Conservation (phyloP, 345 rosid species). For the Lumnitzera littorea region DNA sequence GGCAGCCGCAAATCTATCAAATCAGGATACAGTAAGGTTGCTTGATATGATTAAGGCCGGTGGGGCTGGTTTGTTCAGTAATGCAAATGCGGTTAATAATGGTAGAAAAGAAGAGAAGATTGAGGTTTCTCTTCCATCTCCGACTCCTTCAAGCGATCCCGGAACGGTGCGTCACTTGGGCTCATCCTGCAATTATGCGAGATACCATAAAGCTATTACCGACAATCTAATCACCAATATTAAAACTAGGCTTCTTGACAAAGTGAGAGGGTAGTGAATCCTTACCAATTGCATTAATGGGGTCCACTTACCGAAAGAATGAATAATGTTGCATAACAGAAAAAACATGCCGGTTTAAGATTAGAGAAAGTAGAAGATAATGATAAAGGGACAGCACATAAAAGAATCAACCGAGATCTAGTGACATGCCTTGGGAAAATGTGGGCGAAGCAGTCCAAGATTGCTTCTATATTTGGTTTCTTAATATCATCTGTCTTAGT, state of each 20-base stretch:
- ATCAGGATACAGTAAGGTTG: slow-evolving; percentile 70
- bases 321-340: no score
- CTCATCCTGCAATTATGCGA: slow-evolving; percentile 26
- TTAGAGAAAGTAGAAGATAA: no score
- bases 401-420: no score
- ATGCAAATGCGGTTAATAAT: slow-evolving; percentile 18
- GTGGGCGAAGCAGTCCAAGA: no score
- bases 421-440: no score
- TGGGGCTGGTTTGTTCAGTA: slow-evolving; percentile 25
- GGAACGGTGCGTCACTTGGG: slow-evolving; percentile 90
- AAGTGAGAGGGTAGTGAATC: no score
- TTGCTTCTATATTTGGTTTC: no score
- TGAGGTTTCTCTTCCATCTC: slow-evolving; percentile 93
- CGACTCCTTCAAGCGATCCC: slow-evolving; percentile 80
- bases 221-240: not conserved
- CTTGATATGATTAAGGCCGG: slow-evolving; percentile 68
- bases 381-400: no score
- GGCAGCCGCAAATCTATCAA: slow-evolving; percentile 41
- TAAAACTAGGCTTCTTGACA: not conserved
- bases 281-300: no score
- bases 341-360: no score
- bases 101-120: slow-evolving; percentile 51
- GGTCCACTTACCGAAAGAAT: no score
- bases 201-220: slow-evolving; percentile 7
- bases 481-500: no score